Conservation (phyloP, 1,284 basidiomycete genomes). For the Xanthoconium separans region DNA sequence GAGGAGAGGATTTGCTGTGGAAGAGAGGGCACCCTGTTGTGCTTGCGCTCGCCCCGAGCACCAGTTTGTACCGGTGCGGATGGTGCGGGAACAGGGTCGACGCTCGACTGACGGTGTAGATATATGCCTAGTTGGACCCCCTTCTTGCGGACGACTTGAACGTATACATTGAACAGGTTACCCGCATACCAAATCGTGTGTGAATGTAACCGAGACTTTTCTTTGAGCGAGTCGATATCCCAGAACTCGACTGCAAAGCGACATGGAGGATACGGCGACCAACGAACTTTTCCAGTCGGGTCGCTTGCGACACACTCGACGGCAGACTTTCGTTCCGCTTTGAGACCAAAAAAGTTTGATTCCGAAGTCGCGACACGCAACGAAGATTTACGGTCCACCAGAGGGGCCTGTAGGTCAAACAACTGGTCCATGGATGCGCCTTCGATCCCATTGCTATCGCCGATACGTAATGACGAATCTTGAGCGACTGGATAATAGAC, state of each 20-base stretch:
- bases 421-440: constrained; percentile 54
- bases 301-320: constrained; percentile 42
- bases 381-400: constrained; percentile 26
- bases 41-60: constrained; percentile 19
- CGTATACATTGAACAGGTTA: constrained; percentile 82
- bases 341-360: constrained; percentile 65
- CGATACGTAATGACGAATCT: constrained; percentile 80
- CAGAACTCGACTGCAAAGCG: constrained; percentile 90
- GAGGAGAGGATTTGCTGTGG: constrained; percentile 23
- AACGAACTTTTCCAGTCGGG: constrained; percentile 44
- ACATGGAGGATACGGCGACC: constrained; percentile 71
- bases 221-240: constrained; percentile 79
- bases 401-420: constrained; percentile 38
- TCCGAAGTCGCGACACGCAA: constrained; percentile 40
- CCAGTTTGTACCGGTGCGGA: constrained; percentile 18
- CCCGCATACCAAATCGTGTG: constrained; percentile 81
- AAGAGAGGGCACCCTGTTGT: constrained; percentile 30
- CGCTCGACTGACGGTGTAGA: constrained; percentile 79
- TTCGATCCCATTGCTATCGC: constrained; percentile 62
- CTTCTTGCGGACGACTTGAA: constrained; percentile 79
- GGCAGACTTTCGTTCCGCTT: constrained; percentile 43
- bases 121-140: constrained; percentile 85
- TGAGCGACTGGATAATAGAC: constrained; percentile 70
- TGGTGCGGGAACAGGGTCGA: constrained; percentile 60
- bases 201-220: constrained; percentile 79